phyloP scores from a whole-genome alignment of 768 basidiomycete species.

The Coprinopsis strossmayeri region DNA sequence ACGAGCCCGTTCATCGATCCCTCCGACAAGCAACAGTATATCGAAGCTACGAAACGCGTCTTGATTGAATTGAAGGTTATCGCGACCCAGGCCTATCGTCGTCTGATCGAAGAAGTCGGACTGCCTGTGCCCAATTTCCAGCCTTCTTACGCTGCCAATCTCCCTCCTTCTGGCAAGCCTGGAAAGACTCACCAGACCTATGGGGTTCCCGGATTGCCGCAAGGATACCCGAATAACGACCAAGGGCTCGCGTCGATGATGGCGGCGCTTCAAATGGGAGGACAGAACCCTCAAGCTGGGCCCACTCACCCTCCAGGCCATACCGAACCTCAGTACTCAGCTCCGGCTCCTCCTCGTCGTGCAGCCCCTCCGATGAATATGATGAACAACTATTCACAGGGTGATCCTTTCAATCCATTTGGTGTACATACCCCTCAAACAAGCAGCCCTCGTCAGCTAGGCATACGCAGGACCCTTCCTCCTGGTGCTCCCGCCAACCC shows the following conservation, averaged over 20 bases:
- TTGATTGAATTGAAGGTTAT: constrained; percentile 88
- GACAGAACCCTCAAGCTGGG: constrained; percentile 77
- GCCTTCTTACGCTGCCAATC: constrained; percentile 64
- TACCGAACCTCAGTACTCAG: constrained; percentile 57
- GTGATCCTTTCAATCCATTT: constrained; percentile 48
- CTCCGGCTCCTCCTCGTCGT: constrained; percentile 26
- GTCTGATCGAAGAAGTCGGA: constrained; percentile 92
- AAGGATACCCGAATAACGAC: constrained; percentile 76
- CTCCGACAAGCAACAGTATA: constrained; percentile 55
- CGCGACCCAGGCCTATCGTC: constrained; percentile 90
- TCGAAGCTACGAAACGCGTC: constrained; percentile 87
- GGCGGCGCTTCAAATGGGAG: constrained; percentile 88
- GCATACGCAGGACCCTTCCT: constrained; percentile 45
- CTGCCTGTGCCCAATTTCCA: constrained; percentile 85
- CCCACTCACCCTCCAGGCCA: constrained; percentile 48
- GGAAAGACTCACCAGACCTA: constrained; percentile 51
- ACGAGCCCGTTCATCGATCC: constrained; percentile 82
- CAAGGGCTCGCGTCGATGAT: constrained; percentile 89
- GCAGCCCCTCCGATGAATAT: constrained; percentile 24
- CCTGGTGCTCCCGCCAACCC: constrained; percentile 38
- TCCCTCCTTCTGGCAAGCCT: constrained; percentile 53
- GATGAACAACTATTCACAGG: constrained; percentile 28
- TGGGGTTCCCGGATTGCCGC: constrained; percentile 69
- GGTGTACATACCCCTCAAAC: constrained; percentile 39
- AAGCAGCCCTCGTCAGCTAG: constrained; percentile 38